Base-by-base conservation (phyloP, 768 basidiomycete species). In the Gautieria morchelliformis region DNA sequence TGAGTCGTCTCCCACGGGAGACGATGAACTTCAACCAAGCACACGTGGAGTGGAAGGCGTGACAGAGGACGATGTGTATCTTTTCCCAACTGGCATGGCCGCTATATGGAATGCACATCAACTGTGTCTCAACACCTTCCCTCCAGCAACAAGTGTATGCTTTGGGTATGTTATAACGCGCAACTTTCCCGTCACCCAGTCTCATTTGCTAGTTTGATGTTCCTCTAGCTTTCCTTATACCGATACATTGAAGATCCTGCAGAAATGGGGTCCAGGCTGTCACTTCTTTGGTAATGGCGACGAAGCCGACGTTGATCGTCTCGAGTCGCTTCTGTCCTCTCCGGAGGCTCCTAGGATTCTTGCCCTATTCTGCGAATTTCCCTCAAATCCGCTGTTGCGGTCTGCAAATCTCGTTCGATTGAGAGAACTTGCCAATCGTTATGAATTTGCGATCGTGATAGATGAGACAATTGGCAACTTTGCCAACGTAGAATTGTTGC, bases 391-490 rank as follows among this genome's bases (percentile, higher is more conserved):
- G 2, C 70, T 80, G n/a, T 67, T 81, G 5, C 67, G 74, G 14
- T 72, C 73, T 45, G 72, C 75, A 5, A 72, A 79, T 57, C 66
- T 81, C 7, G 62, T 61, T 17, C 59, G 65, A 20, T 64, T 81
- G 27, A 63, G 77, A 35, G 62, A 68, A 50, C 68, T 81, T 6
- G 77, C 78, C 5, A 73, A 81, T 59, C 59, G 72, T 58, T 75
- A 73, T 55, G 74, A 72, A 1, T 78, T 80, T 63, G 65, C 74
- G 40, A 71, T 81, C 48, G 72, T 81, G 19, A 71, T 80, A 33
- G 79, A 81, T 62, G 78, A 81, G 68, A 80, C 78, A 14, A 71
- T 80, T 14, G 78, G 75, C 1, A 77, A 75, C 61, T 78, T 78
- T 61, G 71, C 75, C 59, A 80, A 80, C 59, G 75, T 77, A 40